Evolutionary conservation across 192 early-diverging fungal genomes (phyloP).

Genomic region (Rhizophlyctis rosea): DNA sequence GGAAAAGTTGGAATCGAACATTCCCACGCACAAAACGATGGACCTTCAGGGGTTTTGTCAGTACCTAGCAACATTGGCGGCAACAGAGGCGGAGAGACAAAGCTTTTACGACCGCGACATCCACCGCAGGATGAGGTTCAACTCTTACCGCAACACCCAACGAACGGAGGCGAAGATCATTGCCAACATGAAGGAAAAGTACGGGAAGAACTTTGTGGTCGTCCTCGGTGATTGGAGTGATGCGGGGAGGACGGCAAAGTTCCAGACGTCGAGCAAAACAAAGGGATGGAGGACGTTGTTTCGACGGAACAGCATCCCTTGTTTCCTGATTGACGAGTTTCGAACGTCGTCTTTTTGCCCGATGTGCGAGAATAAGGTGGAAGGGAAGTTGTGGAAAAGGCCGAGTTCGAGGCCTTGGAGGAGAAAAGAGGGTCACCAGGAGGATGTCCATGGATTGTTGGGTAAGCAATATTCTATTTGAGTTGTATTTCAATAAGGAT

Average conservation of each 20-base stretch:
- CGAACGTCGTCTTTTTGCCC: conserved; percentile 19
- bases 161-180: conserved; percentile 14
- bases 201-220: conserved; percentile 12
- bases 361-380: conserved; percentile 6
- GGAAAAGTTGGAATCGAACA: not conserved
- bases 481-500: too few species aligned
- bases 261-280: conserved; percentile 16
- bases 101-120: conserved; percentile 1
- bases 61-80: too few species aligned
- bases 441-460: conserved; percentile 19
- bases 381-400: not conserved
- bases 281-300: conserved; percentile 14
- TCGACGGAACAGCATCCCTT: conserved; percentile 8
- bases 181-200: conserved; percentile 10
- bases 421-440: not conserved
- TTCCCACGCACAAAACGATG: conserved; percentile 7
- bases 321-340: conserved; percentile 26
- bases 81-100: not conserved
- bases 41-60: not conserved
- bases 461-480: too few species aligned
- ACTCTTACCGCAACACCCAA: not conserved
- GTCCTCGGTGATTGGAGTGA: conserved; percentile 17
- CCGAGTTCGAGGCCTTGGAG: conserved; percentile 12
- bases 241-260: conserved; percentile 3
- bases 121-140: not conserved